Evolutionary conservation across 176 grass and related monocot genomes (phyloP).

Genomic region (Tillandsia fasciculata): DNA sequence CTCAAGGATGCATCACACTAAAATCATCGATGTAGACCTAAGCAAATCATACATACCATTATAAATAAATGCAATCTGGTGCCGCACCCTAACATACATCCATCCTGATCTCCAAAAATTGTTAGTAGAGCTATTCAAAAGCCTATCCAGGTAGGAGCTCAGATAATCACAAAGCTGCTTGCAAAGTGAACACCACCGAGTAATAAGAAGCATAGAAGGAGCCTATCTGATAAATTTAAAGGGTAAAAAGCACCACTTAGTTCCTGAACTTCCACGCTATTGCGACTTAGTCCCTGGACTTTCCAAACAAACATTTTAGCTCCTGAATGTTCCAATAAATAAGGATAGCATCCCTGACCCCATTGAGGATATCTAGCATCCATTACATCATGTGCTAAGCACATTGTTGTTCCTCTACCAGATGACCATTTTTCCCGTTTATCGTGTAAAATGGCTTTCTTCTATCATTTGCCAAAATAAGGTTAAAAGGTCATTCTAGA

Average conservation of each 20-base stretch:
- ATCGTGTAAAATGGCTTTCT: too few species aligned
- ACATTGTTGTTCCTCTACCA: too few species aligned
- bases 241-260: too few species aligned
- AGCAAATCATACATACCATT: conserved; percentile 44
- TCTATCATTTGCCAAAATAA: background rate
- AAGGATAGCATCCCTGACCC: too few species aligned
- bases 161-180: conserved; percentile 72
- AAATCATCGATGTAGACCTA: background rate
- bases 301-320: too few species aligned
- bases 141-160: conserved; percentile 54
- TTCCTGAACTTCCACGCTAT: too few species aligned
- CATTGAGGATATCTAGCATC: too few species aligned
- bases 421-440: too few species aligned
- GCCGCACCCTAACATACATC: conserved; percentile 72
- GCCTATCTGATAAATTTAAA: too few species aligned
- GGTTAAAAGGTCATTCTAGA: background rate
- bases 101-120: conserved; percentile 82
- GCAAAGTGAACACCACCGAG: conserved; percentile 2
- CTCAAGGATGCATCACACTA: background rate
- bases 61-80: conserved; percentile 63
- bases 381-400: too few species aligned
- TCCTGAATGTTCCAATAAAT: too few species aligned
- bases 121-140: conserved; percentile 49
- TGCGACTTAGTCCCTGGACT: too few species aligned
- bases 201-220: background rate